These are phyloP conservation scores for Pichia terricola DNA, from an alignment of 1,139 yeast genomes.

Conservation along the genomic window DNA sequence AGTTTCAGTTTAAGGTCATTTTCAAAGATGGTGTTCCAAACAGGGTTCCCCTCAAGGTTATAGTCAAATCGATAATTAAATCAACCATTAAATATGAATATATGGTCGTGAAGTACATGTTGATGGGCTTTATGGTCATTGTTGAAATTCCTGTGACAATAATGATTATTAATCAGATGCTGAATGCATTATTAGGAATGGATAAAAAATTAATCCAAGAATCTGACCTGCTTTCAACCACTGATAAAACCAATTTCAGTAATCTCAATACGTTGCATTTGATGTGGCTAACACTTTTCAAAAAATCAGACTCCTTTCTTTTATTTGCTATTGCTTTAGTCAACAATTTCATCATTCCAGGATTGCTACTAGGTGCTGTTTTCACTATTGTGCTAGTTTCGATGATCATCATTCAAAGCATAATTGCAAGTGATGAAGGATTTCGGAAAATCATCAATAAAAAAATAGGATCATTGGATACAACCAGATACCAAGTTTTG, in stretches of 20 bases:
- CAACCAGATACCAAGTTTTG: neutral
- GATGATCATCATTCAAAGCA: slow-evolving; percentile 36
- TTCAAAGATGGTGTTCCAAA: slow-evolving; percentile 49
- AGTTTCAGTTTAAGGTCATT: slow-evolving; percentile 62
- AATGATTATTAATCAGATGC: slow-evolving; percentile 5
- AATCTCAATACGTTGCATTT: too few species aligned
- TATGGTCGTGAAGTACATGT: slow-evolving; percentile 2
- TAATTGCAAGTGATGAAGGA: slow-evolving; percentile 65
- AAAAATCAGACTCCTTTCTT: neutral
- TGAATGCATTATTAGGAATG: neutral
- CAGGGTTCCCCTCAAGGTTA: slow-evolving; percentile 39
- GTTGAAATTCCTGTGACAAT: slow-evolving; percentile 10
- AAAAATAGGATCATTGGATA: slow-evolving; percentile 41
- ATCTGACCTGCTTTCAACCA: too few species aligned
- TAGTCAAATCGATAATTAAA: slow-evolving; percentile 32
- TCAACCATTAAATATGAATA: slow-evolving; percentile 11
- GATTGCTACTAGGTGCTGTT: slow-evolving; percentile 30
- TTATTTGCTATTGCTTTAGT: neutral
- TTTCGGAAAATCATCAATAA: slow-evolving; percentile 45
- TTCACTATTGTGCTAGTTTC: slow-evolving; percentile 11
- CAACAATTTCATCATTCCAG: slow-evolving; percentile 15
- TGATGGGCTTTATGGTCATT: slow-evolving; percentile 3
- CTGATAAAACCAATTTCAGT: neutral
- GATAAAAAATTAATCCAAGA: neutral
- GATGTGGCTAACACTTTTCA: neutral